These are phyloP conservation scores for Quaeritorhiza haematococci DNA, from an alignment of 371 early-diverging fungal species.

Conservation along the genomic window DNA sequence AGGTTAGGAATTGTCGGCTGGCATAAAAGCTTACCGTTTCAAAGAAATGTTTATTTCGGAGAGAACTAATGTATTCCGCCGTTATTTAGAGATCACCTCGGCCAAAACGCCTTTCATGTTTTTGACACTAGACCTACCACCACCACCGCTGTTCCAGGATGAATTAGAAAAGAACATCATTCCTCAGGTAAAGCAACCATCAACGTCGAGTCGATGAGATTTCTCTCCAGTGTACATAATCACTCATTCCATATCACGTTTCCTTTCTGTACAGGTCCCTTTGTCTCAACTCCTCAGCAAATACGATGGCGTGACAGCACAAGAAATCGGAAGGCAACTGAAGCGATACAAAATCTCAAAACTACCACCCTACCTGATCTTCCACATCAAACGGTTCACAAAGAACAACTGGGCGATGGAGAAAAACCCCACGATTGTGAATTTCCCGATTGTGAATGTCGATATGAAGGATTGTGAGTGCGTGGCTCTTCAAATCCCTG, in stretches of 20 bases:
- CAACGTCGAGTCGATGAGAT: too few species aligned
- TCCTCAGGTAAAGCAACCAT: conserved; percentile 64
- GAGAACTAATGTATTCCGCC: too few species aligned
- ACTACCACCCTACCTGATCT: conserved; percentile 82
- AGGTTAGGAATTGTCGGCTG: conserved; percentile 21
- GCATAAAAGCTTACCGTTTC: background rate
- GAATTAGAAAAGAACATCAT: conserved; percentile 84
- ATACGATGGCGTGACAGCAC: conserved; percentile 74
- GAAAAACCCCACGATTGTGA: conserved; percentile 97
- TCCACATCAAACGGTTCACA: conserved; percentile 87
- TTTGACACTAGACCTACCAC: conserved; percentile 87
- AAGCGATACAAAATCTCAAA: conserved; percentile 67
- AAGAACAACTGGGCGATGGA: conserved; percentile 82
- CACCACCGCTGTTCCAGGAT: conserved; percentile 87
- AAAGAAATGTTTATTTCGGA: too few species aligned
- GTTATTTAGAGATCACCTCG: conserved; percentile 50
- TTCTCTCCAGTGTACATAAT: background rate
- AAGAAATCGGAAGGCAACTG: conserved; percentile 63
- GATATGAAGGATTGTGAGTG: conserved; percentile 66
- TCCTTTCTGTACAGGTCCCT: conserved; percentile 33
- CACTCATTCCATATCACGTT: background rate
- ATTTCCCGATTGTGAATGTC: conserved; percentile 81
- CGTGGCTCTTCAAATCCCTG: conserved; percentile 28
- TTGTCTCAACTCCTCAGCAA: conserved; percentile 71
- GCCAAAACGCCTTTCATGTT: conserved; percentile 71